Conservation (phyloP, 768 basidiomycete genomes). For the Hirschioporus abietinus region DNA sequence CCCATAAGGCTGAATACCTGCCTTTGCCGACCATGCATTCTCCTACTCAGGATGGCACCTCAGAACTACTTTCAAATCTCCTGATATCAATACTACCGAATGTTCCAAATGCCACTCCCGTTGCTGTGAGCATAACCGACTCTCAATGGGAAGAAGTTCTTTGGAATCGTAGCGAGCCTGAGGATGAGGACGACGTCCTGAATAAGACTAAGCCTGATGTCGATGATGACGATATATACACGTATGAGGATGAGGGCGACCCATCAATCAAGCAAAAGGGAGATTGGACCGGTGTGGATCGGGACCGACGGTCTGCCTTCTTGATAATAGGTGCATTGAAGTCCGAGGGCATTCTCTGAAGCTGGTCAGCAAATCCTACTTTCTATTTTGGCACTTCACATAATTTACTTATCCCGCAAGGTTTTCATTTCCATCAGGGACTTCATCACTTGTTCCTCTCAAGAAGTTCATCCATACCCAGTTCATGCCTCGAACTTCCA, state of each 20-base stretch:
- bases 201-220: conserved; percentile 17
- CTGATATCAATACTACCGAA: conserved; percentile 72
- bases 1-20: conserved; percentile 71
- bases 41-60: conserved; percentile 59
- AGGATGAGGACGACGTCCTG: conserved; percentile 40
- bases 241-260: conserved; percentile 52
- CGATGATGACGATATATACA: conserved; percentile 51
- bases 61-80: conserved; percentile 69
- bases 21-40: conserved; percentile 67
- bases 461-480: conserved; percentile 69
- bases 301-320: conserved; percentile 75
- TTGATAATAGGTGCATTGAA: conserved; percentile 72
- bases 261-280: conserved; percentile 39
- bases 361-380: background rate
- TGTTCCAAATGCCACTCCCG: conserved; percentile 64
- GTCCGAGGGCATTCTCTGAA: conserved; percentile 62
- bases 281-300: conserved; percentile 75
- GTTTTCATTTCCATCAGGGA: conserved; percentile 34
- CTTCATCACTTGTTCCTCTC: conserved; percentile 33
- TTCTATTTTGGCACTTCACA: conserved; percentile 7
- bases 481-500: conserved; percentile 62
- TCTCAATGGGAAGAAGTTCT: conserved; percentile 78
- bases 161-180: conserved; percentile 49
- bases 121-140: conserved; percentile 73
- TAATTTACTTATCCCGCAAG: conserved; percentile 29